Conservation (phyloP, 169 alveolate genomes). For the Cryptosporidium parvum region DNA sequence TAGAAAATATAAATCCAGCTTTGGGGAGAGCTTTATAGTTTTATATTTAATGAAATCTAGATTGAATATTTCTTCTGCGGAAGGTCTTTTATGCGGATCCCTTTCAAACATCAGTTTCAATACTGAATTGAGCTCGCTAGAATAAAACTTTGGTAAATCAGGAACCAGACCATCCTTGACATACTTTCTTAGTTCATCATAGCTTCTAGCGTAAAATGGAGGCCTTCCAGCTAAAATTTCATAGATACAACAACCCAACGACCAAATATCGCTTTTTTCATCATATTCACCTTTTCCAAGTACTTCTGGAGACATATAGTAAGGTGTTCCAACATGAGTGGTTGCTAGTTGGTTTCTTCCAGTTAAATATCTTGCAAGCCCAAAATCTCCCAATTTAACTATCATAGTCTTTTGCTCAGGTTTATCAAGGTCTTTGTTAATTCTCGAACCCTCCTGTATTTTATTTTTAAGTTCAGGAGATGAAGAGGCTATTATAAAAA, state of each 20-base stretch:
- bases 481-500: slow-evolving; percentile 87
- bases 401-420: slow-evolving; percentile 80
- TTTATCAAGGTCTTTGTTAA: slow-evolving; percentile 19
- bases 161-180: slow-evolving; percentile 84
- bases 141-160: slow-evolving; percentile 81
- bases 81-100: slow-evolving; percentile 85
- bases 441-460: slow-evolving; percentile 56
- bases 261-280: slow-evolving; percentile 94
- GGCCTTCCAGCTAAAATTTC: slow-evolving; percentile 93
- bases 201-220: slow-evolving; percentile 92
- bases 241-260: slow-evolving; percentile 93
- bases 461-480: slow-evolving; percentile 76
- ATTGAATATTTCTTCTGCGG: slow-evolving; percentile 78
- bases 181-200: slow-evolving; percentile 83
- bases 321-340: slow-evolving; percentile 96
- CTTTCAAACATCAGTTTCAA: slow-evolving; percentile 80
- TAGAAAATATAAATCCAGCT: slow-evolving; percentile 17
- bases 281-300: slow-evolving; percentile 92
- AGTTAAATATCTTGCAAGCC: slow-evolving; percentile 92
- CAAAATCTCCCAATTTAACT: slow-evolving; percentile 95
- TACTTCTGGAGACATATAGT: slow-evolving; percentile 97
- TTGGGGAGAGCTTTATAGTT: background rate
- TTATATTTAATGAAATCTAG: slow-evolving; percentile 19
- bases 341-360: slow-evolving; percentile 93
- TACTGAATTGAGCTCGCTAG: slow-evolving; percentile 81